Percentiles rank a stretch among this genome's conserved stretches.
Evolutionary conservation across 441 rosid species (phyloP).

Genomic region (Macaranga tanarius): DNA sequence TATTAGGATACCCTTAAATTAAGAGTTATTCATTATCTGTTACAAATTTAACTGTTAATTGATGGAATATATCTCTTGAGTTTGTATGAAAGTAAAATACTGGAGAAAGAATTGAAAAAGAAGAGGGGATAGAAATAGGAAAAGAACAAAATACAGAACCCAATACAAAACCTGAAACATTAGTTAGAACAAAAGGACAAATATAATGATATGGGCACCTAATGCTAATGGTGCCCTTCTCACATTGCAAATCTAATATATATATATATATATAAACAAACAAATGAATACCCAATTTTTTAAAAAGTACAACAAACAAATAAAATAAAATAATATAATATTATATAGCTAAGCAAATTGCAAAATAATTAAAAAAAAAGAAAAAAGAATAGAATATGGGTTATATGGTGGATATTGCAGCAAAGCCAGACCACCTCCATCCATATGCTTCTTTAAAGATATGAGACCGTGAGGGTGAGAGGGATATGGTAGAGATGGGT

Average conservation of each 20-base stretch:
- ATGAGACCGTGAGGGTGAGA: slow-evolving; percentile 18
- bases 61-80: too few relatives aligned
- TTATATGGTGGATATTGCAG: slow-evolving; percentile 57
- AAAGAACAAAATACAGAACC: slow-evolving; percentile 21
- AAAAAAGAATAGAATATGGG: slow-evolving; percentile 33
- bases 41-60: too few relatives aligned
- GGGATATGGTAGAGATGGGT: slow-evolving; percentile 37
- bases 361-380: slow-evolving; percentile 3
- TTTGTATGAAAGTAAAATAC: too few relatives aligned
- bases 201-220: slow-evolving; percentile 44
- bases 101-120: not conserved
- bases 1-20: too few relatives aligned
- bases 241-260: slow-evolving; percentile 24
- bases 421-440: slow-evolving; percentile 40
- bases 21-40: too few relatives aligned
- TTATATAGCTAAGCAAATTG: not conserved
- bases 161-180: slow-evolving; percentile 15
- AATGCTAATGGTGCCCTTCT: slow-evolving; percentile 34
- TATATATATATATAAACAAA: not conserved
- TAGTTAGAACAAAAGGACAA: slow-evolving; percentile 41
- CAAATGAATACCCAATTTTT: slow-evolving; percentile 1
- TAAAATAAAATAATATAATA: not conserved
- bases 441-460: slow-evolving; percentile 39
- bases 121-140: slow-evolving; percentile 10
- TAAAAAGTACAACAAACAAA: slow-evolving; percentile 10